Conservation (phyloP, 148 eudicot genomes). For the Rheum nobile region DNA sequence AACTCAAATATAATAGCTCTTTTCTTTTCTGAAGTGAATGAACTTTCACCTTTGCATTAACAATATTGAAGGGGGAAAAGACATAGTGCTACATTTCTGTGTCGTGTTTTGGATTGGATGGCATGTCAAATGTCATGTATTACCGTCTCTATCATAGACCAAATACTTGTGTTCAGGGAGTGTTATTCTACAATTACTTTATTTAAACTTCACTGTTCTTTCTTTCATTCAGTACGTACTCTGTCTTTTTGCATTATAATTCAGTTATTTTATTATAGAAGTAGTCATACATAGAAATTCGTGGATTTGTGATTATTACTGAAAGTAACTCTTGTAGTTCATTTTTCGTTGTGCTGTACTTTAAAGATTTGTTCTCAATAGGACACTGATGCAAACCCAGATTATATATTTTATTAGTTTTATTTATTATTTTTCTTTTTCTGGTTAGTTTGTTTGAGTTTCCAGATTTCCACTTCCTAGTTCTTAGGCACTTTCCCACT, state of each 20-base stretch:
- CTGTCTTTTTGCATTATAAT: background rate
- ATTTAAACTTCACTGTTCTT: background rate
- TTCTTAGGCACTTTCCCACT: too few relatives aligned
- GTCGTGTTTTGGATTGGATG: background rate
- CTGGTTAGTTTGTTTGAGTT: too few relatives aligned
- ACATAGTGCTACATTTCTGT: background rate
- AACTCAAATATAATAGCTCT: background rate
- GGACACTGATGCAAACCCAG: background rate
- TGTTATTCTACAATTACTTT: background rate
- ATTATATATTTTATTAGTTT: too few relatives aligned
- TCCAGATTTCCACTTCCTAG: too few relatives aligned
- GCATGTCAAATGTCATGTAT: background rate
- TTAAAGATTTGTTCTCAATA: background rate
- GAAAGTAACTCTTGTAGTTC: background rate
- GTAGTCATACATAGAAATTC: background rate
- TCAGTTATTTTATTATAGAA: background rate
- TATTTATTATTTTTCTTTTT: too few relatives aligned
- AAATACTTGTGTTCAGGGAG: background rate
- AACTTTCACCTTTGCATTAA: background rate
- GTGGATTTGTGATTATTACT: background rate
- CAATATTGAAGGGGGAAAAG: background rate
- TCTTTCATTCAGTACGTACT: background rate
- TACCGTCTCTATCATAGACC: background rate
- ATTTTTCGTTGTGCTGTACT: background rate
- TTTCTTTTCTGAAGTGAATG: background rate